A percentile compares a stretch with the other conserved stretches of the same genome.
Conservation (phyloP, 768 basidiomycete genomes). For the Chalciporus pseudorubinellus region DNA sequence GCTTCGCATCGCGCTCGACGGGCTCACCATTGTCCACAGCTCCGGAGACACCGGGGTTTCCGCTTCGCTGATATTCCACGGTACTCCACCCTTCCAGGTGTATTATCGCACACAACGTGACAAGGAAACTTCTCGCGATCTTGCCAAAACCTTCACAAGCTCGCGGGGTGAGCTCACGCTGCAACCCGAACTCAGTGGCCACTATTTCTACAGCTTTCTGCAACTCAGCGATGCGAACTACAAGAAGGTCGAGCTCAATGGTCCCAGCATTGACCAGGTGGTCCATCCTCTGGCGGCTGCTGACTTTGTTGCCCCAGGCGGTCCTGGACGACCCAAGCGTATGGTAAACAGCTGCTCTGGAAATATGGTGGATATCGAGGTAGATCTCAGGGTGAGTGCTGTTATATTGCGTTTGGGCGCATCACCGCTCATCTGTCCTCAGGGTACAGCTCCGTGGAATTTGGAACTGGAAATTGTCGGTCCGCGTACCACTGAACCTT, state of each 20-base stretch:
- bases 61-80: slow-evolving; percentile 81
- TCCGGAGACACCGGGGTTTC: slow-evolving; percentile 91
- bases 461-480: slow-evolving; percentile 81
- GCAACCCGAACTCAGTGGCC: slow-evolving; percentile 86
- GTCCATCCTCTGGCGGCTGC: slow-evolving; percentile 88
- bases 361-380: slow-evolving; percentile 66
- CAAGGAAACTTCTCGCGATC: slow-evolving; percentile 58
- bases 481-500: slow-evolving; percentile 59
- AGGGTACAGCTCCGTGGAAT: slow-evolving; percentile 93
- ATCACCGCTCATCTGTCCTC: slow-evolving; percentile 1
- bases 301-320: slow-evolving; percentile 51
- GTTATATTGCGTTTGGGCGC: neutral
- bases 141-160: slow-evolving; percentile 56
- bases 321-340: slow-evolving; percentile 46
- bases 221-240: slow-evolving; percentile 85
- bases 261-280: slow-evolving; percentile 79
- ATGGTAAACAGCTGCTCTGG: slow-evolving; percentile 79
- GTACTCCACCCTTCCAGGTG: slow-evolving; percentile 85
- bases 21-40: slow-evolving; percentile 36
- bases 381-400: slow-evolving; percentile 69
- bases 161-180: slow-evolving; percentile 79
- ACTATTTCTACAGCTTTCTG: slow-evolving; percentile 80
- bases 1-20: slow-evolving; percentile 4
- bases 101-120: slow-evolving; percentile 75
- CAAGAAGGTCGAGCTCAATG: slow-evolving; percentile 66